Evolutionary conservation across 2,329 filamentous ascomycete genomes (phyloP), one percentile per base, ranked within the genome.

Genomic region (Monosporascus cannonballus): DNA sequence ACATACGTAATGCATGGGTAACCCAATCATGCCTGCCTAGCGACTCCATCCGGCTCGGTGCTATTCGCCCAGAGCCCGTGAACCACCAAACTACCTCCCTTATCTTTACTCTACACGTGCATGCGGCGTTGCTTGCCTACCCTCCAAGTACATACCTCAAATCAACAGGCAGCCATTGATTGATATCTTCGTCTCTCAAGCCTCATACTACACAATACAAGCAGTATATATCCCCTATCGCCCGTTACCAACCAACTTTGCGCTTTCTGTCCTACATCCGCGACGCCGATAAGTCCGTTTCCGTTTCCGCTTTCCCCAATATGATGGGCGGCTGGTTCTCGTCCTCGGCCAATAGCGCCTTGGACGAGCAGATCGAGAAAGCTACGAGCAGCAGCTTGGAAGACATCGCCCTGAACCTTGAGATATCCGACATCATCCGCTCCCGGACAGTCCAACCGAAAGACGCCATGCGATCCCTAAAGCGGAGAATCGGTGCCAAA

Each of bases 371-470:
- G 80, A 87, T 99, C 66, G 93, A 96, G 71, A 90, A 88, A 72
- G 94, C 94, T 50, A 99, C 94, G 17, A 86, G 89, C 60, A 96
- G 90, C 68, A 97, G 92, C 72, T 79, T 99, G 87, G 92, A 99
- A 74, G 93, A 99, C 67, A 97, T 99, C 69, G 88, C 94, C 41
- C 83, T 96, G 62, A 97, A 97, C 70, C 85, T 99, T 66, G 94
- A 99, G 73, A 97, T 99, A 64, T 96, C 93, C 70, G 94, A 99
- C 75, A 79, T 96, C 63, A 96, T 99, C 71, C 85, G 94, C 64
- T 97, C 92, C 66, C 97, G 97, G 77, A 96, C 91, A 18, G 93
- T 99, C 49, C 91, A 92, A 70, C 93, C 94, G 51, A 96, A 93
- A 72, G 94, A 99, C 73, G 94, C 94, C 57, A 99, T 99, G 94